Evolutionary conservation across 306 rosid genomes (phyloP), one percentile per base, ranked within the genome.

Genomic region (Quercus ilex): DNA sequence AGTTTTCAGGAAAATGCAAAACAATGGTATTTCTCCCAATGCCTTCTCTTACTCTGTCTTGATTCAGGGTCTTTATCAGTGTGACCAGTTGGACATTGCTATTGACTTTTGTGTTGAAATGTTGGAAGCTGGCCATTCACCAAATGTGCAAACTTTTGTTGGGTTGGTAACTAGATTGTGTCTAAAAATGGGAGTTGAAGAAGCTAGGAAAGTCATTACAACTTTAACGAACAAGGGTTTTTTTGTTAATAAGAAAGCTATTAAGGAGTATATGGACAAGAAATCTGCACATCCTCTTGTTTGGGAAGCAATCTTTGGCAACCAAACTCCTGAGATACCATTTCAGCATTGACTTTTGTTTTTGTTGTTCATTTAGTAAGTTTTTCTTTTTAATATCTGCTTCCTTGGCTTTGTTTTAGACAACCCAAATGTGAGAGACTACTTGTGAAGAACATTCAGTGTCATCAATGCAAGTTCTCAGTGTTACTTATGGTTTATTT

Each of bases 1-100:
- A 77, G 85, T 91, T 80, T 95, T 92, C 85, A 82, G 92, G 91
- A 95, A 95, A 87, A 95, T 90, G 98, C 93, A 87, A 82, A 83
- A 53, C 56, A 87, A 77, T 74, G 93, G 93, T 17, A 91, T 91
- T 84, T 75, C 81, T 49, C 94, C 98, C 33, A 92, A 92, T 83
- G 97, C 97, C 58, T 91, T 86, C 81, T 92, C 97, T 75, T 92
- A 87, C 84, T 60, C 90, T 3, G 89, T 92, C 41, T 77, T 95
- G 84, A 75, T 95, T 53, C 97, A 89, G 81, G 99, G 98, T 15
- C 75, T 95, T 65, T 89, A 33, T 75, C 83, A 83, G 70, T 85
- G 91, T 80, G 80, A 82, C 25, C 75, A 80, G 69, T 69, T 86
- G 38, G 87, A 90, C 41, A 92, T 91, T 59, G 90, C 94, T 28